Conservation (phyloP, 192 early-diverging fungal species). For the Backusella liffmaniae region DNA sequence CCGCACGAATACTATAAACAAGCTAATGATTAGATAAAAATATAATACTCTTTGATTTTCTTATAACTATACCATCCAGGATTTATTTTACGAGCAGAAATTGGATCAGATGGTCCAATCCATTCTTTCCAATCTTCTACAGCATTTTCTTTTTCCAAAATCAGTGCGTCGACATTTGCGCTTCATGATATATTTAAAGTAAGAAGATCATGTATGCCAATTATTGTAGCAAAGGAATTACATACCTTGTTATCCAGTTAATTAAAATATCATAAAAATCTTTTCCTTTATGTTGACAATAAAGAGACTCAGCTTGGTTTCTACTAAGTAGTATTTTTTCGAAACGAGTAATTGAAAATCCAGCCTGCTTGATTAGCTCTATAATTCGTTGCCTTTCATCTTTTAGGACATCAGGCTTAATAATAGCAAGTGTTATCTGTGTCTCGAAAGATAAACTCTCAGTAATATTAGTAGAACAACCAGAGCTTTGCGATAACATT, state of each 20-base stretch:
- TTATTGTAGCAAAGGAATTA: neutral
- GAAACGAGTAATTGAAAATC: neutral
- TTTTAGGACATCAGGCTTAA: neutral
- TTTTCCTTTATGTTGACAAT: neutral
- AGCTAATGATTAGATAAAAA: neutral
- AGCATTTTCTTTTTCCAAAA: slow-evolving; percentile 3
- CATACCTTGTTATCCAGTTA: neutral
- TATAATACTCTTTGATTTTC: neutral
- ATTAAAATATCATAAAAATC: neutral
- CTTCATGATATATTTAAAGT: neutral
- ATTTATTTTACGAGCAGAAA: neutral
- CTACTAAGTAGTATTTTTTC: neutral
- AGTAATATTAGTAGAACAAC: neutral
- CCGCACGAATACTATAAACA: neutral
- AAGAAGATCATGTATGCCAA: neutral
- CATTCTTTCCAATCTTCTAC: neutral
- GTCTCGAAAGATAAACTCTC: neutral
- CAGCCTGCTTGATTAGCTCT: neutral
- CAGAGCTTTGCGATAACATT: neutral
- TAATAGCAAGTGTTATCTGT: neutral
- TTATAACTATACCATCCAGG: neutral
- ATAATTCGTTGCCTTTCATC: neutral
- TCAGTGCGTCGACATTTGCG: neutral
- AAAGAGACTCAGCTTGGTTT: neutral
- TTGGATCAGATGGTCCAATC: neutral